phyloP scores from a whole-genome alignment of 2,329 filamentous ascomycete genomes.

The Calonectria pseudoreteaudii region DNA sequence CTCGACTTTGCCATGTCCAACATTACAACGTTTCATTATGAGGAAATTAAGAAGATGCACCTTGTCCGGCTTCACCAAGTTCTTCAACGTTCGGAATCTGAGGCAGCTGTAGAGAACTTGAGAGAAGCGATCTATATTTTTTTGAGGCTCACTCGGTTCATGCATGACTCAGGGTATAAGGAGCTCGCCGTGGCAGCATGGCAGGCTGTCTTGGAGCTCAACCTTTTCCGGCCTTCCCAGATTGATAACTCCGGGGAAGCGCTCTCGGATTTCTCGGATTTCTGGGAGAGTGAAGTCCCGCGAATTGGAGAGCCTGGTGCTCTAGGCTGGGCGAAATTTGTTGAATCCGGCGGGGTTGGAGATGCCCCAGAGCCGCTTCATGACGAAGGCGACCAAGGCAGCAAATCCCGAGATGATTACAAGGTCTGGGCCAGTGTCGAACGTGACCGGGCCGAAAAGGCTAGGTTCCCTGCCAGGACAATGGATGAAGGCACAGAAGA shows the following conservation, averaged over 20 bases:
- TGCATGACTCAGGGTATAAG: slow-evolving; percentile 80
- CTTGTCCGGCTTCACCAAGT: slow-evolving; percentile 59
- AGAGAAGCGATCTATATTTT: slow-evolving; percentile 73
- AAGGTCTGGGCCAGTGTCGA: slow-evolving; percentile 69
- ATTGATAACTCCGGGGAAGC: slow-evolving; percentile 40
- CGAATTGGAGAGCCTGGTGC: slow-evolving; percentile 81
- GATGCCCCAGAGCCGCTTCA: slow-evolving; percentile 55
- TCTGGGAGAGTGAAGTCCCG: slow-evolving; percentile 88
- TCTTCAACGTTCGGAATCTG: slow-evolving; percentile 18
- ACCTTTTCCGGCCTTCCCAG: slow-evolving; percentile 68
- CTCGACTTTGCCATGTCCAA: slow-evolving; percentile 79
- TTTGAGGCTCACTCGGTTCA: slow-evolving; percentile 78
- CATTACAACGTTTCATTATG: slow-evolving; percentile 75
- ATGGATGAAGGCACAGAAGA: slow-evolving; percentile 81
- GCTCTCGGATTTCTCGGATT: slow-evolving; percentile 69
- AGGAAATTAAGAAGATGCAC: slow-evolving; percentile 71
- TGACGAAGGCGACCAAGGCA: slow-evolving; percentile 19
- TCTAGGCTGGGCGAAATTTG: slow-evolving; percentile 75
- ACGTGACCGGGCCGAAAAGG: slow-evolving; percentile 55
- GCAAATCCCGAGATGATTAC: slow-evolving; percentile 57
- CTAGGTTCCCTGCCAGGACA: slow-evolving; percentile 76
- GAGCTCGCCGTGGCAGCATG: slow-evolving; percentile 84
- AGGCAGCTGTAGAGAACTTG: slow-evolving; percentile 18
- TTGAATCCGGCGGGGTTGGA: slow-evolving; percentile 47
- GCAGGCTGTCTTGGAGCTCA: slow-evolving; percentile 84